Conservation (phyloP, 345 rosid species). For the Melaleuca alternifolia region DNA sequence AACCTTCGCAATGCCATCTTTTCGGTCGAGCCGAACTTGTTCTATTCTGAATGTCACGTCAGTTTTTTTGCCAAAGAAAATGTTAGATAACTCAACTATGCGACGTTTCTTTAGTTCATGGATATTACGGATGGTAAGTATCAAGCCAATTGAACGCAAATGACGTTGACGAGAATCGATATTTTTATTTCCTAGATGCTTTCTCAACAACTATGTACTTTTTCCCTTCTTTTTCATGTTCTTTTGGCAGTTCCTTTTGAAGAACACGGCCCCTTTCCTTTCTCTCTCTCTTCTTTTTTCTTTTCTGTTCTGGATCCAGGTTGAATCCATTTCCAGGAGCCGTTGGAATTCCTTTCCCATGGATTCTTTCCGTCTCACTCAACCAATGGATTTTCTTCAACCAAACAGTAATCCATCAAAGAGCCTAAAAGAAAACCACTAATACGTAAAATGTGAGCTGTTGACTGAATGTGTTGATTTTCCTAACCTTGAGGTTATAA, state of each 20-base stretch:
- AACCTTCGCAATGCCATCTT: conserved; percentile 78
- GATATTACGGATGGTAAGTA: background rate
- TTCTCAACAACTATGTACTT: background rate
- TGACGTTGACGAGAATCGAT: background rate
- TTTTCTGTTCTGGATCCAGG: background rate
- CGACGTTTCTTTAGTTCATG: background rate
- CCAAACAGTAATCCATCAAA: background rate
- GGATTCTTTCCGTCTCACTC: background rate
- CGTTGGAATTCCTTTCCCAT: background rate
- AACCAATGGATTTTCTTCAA: background rate
- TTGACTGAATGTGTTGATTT: background rate
- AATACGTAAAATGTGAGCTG: background rate
- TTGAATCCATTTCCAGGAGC: background rate
- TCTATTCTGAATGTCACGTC: conserved; percentile 55
- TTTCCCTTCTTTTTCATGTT: background rate
- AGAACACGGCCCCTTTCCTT: background rate
- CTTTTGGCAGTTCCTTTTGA: background rate
- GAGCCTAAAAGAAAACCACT: background rate
- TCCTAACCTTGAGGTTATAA: background rate
- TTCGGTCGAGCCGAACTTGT: conserved; percentile 65
- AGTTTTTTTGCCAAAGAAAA: background rate
- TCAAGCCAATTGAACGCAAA: background rate
- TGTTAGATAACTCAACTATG: background rate
- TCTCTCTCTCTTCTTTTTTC: background rate
- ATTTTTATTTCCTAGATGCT: background rate